A percentile compares a stretch with the other conserved stretches of the same genome.
Conservation (phyloP, 23 red algal species). For the Gracilariopsis chorda region DNA sequence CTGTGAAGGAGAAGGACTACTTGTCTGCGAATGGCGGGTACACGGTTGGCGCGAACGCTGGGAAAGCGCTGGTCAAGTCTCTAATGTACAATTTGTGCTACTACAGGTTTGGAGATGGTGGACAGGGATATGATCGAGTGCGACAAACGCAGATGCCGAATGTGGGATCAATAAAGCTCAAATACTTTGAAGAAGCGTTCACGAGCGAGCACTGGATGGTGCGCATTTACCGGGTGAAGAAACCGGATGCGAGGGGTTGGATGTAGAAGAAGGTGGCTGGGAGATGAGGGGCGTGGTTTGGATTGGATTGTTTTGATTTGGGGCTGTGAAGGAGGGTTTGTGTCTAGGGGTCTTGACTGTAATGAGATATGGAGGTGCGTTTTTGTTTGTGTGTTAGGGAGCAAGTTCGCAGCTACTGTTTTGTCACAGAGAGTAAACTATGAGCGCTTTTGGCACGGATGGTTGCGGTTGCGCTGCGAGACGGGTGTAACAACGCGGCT, state of each 20-base stretch:
- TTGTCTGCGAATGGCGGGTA: slow-evolving; percentile 83
- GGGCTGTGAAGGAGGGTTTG: no score
- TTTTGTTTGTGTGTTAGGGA: no score
- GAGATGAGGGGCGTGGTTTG: background rate
- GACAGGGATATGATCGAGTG: slow-evolving; percentile 73
- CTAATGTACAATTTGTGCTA: slow-evolving; percentile 97
- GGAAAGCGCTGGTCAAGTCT: slow-evolving; percentile 73
- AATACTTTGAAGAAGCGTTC: slow-evolving; percentile 99
- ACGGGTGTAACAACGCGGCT: no score
- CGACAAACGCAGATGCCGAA: slow-evolving; percentile 63
- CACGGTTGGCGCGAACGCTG: slow-evolving; percentile 65
- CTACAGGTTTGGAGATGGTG: slow-evolving; percentile 85
- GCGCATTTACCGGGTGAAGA: slow-evolving; percentile 98
- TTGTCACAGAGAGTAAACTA: no score
- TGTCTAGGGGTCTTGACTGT: no score
- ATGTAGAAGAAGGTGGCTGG: background rate
- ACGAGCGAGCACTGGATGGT: slow-evolving; percentile 96
- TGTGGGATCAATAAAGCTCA: slow-evolving; percentile 54
- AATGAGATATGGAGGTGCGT: no score
- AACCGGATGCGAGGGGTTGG: slow-evolving; percentile 66
- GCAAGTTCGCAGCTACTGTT: no score
- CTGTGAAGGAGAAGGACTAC: slow-evolving; percentile 86
- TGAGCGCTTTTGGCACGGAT: no score
- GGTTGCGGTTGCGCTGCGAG: no score
- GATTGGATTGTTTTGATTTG: no score